Base-by-base conservation (phyloP, 345 rosid genomes). In the Salix dunnii region DNA sequence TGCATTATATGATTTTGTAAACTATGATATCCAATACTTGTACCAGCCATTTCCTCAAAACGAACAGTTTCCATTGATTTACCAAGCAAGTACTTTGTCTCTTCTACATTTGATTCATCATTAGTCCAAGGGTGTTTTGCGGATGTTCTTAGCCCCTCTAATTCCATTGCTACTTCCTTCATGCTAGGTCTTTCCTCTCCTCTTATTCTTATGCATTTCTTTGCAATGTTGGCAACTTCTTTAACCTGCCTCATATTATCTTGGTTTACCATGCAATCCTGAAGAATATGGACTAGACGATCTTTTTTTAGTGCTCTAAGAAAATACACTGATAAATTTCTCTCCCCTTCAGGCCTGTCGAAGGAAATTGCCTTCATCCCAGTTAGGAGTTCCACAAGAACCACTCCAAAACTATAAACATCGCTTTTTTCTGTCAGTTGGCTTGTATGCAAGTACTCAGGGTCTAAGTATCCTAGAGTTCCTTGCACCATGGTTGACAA, bases 11-110 rank as follows among this genome's bases (percentile, higher is more conserved):
- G 68, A 66, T 76, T 38, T 46, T 28, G 74, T 64, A 77, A 60
- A 55, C 73, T 80, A 43, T 80, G 74, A 68, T 67, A 33, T 12
- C 74, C 62, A 67, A 21, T 31, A 73, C 60, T 60, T 5, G 40
- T 42, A 18, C 42, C 62, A 25, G 33, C 31, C 62, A 33, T 35
- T 17, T 43, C 75, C 13, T 67, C 69, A 64, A n/a, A 33, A 46
- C 4, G 13, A 20, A 17, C 21, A 48, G 27, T 2, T 8, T 20
- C 25, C 58, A 67, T 11, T 14, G 51, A 46, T 40, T 80, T 40
- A n/a, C 49, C 75, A 1, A 80, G 75, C 72, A 80, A 74, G 49
- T 51, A 46, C 67, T 73, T 49, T 1, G 35, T 78, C 67, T 80
- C 84, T 69, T 84, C 84, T 53, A 60, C 76, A 7, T 83, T 0